Conservation (phyloP, 179 eudicot genomes). For the Amaranthus tricolor region DNA sequence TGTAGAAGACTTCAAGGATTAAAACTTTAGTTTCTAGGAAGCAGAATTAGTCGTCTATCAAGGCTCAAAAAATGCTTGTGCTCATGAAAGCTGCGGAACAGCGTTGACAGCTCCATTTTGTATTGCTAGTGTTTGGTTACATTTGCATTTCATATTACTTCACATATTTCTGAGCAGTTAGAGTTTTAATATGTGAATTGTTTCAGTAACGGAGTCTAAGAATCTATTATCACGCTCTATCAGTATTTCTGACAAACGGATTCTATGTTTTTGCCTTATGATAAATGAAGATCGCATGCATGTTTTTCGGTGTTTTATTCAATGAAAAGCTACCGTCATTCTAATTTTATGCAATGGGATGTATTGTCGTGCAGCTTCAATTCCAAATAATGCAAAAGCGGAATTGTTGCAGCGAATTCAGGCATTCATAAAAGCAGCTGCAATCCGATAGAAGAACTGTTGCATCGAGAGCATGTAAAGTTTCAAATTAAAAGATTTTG, state of each 20-base stretch:
- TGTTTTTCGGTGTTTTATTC: not conserved
- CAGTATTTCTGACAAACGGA: not conserved
- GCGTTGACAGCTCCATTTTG: too few species aligned
- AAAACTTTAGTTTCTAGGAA: too few species aligned
- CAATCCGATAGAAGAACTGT: constrained; percentile 35
- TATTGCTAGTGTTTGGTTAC: not conserved
- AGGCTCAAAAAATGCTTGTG: too few species aligned
- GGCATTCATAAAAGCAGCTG: constrained; percentile 53
- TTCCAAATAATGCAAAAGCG: constrained; percentile 62
- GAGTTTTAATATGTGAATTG: not conserved
- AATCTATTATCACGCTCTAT: too few species aligned
- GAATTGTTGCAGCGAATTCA: constrained; percentile 70
- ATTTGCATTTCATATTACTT: not conserved
- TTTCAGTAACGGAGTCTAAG: too few species aligned
- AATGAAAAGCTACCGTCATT: too few species aligned
- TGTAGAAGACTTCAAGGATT: too few species aligned
- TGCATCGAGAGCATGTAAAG: not conserved
- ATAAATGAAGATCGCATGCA: not conserved
- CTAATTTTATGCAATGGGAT: not conserved
- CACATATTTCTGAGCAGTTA: not conserved
- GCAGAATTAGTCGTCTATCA: too few species aligned
- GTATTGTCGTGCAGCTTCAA: constrained; percentile 47
- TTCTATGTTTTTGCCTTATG: not conserved
- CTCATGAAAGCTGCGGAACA: too few species aligned
- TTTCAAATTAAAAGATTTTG: not conserved